Evolutionary conservation across 1,284 basidiomycete genomes (phyloP).

Genomic region (Apiotrichum laibachii): DNA sequence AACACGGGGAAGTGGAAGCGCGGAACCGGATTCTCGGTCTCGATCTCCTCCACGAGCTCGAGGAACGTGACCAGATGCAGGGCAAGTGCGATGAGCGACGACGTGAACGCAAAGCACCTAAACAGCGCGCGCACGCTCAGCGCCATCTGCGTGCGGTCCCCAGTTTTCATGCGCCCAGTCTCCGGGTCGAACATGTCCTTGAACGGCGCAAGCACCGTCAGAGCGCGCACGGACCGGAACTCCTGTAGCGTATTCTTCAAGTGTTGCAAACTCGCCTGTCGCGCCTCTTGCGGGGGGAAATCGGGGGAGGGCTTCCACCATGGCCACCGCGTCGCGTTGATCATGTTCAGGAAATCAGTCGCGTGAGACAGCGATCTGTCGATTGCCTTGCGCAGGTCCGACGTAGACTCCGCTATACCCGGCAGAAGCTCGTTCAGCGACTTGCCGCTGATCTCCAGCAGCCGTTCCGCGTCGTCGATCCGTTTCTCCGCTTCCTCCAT

Average conservation of each 20-base stretch:
- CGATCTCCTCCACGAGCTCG: conserved; percentile 25
- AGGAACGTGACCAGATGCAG: conserved; percentile 39
- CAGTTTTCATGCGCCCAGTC: conserved; percentile 30
- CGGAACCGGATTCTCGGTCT: too few relatives aligned
- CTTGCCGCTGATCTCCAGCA: background rate
- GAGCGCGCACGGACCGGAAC: conserved; percentile 53
- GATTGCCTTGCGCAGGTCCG: conserved; percentile 53
- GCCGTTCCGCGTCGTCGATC: conserved; percentile 13
- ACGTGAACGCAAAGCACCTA: too few relatives aligned
- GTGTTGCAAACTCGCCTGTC: conserved; percentile 49
- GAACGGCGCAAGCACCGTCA: conserved; percentile 58
- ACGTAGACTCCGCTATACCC: conserved; percentile 54
- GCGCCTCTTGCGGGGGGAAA: conserved; percentile 28
- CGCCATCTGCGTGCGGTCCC: too few relatives aligned
- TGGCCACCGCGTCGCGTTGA: conserved; percentile 54
- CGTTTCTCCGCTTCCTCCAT: conserved; percentile 1
- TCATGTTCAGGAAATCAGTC: conserved; percentile 51
- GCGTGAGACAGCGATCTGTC: conserved; percentile 50
- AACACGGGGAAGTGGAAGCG: too few relatives aligned
- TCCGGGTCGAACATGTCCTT: conserved; percentile 42
- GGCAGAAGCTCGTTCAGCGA: conserved; percentile 54
- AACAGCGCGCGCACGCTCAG: too few relatives aligned
- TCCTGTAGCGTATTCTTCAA: conserved; percentile 50
- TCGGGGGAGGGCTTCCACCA: conserved; percentile 48
- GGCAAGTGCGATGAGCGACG: background rate